phyloP scores from a whole-genome alignment of 2,329 filamentous ascomycete genomes.

The Ascomycota sp. region DNA sequence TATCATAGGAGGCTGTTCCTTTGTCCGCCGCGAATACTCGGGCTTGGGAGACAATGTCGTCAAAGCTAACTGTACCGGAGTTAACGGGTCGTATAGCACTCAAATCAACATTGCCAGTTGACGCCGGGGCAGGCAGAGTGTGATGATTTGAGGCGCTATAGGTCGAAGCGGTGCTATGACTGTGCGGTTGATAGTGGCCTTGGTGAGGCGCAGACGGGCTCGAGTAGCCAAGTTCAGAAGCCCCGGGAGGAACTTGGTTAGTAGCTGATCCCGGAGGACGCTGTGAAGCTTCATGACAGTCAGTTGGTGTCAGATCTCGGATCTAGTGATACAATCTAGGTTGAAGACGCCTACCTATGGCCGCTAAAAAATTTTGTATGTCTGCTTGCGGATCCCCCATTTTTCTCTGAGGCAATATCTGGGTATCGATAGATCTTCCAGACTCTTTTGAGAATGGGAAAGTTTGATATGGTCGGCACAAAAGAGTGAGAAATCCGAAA shows the following conservation, averaged over 20 bases:
- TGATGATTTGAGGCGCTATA: constrained; percentile 21
- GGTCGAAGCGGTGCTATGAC: constrained; percentile 9
- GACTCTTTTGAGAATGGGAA: too few relatives aligned
- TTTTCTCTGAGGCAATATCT: too few relatives aligned
- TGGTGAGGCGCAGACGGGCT: constrained; percentile 16
- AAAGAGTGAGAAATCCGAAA: too few relatives aligned
- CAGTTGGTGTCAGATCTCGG: not conserved
- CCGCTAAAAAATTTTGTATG: constrained; percentile 26
- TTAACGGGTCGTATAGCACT: constrained; percentile 61
- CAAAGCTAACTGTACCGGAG: constrained; percentile 64
- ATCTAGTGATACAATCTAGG: not conserved
- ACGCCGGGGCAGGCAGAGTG: constrained; percentile 44
- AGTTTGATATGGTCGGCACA: too few relatives aligned
- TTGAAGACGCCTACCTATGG: constrained; percentile 18
- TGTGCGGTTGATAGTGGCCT: constrained; percentile 17
- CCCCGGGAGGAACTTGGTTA: constrained; percentile 19
- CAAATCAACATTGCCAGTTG: constrained; percentile 59
- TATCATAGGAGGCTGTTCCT: constrained; percentile 44
- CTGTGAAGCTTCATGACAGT: constrained; percentile 18
- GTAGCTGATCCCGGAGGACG: constrained; percentile 20
- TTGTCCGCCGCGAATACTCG: constrained; percentile 66
- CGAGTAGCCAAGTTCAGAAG: constrained; percentile 17
- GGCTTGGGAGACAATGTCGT: constrained; percentile 69
- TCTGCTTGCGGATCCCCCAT: constrained; percentile 19
- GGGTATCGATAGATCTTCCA: too few relatives aligned